Base-by-base conservation (phyloP, 257 asterid genomes). In the Cinchona pubescens region DNA sequence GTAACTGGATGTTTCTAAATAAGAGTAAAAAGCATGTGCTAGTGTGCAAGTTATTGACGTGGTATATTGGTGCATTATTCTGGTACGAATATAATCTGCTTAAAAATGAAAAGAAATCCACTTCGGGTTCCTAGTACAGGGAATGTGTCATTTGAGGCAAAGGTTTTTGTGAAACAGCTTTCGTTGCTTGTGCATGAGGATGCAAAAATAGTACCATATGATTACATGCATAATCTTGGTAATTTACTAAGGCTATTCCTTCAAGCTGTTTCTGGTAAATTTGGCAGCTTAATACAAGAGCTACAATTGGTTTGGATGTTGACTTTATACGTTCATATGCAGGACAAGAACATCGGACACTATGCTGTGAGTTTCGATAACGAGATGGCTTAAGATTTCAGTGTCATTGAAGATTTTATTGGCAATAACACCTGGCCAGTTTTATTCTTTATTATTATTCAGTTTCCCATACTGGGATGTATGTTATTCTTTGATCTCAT, bases 261-360 rank as follows among this genome's bases (percentile, higher is more conserved):
- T 30, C 9, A 30, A 1, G 6, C n/a, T 30, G 13, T 61, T 1
- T 55, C 67, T 51, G 51, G 30, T 72, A 8, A 15, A 32, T 71
- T 27, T 30, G 38, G 75, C 48, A 11, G 19, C 23, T 13, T 29
- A 56, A 40, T 8, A 59, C 21, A 12, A n/a, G n/a, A n/a, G 37
- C 37, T 35, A 35, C 23, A 12, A 18, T 43, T 60, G 29, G 19
- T 38, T 25, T 25, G n/a, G 25, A 5, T 25, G 21, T 25, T 61
- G 62, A 5, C 10, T 12, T 59, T 40, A 59, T 27, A n/a, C n/a
- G 37, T 27, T 48, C 3, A 53, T 53, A 4, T 77, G 83, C 90
- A 95, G 99, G 94, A 80, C 77, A 85, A 84, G 76, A 90, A 95
- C 51, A 63, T 84, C 2, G 97, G 96, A 34, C 88, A 85, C 79